Percentiles rank a stretch among this genome's conserved stretches.
Evolutionary conservation across 768 basidiomycete genomes (phyloP).

Genomic region (Mycena haematopus): DNA sequence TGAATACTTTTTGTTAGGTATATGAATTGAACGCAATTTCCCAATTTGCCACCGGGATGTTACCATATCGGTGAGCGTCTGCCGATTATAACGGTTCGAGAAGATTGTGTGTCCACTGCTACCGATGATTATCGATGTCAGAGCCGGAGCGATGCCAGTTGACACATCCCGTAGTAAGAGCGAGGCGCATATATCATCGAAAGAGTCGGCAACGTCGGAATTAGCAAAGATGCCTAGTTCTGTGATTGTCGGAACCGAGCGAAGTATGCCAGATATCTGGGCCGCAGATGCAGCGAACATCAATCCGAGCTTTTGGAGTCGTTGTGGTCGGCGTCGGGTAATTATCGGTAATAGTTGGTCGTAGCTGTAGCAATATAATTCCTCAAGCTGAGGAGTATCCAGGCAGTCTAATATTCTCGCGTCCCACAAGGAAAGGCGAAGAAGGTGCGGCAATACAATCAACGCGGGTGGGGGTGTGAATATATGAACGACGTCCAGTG

Average conservation of each 20-base stretch:
- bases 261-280: conserved; percentile 5
- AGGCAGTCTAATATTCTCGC: background rate
- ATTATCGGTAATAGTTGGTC: background rate
- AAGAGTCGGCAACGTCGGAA: background rate
- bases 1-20: background rate
- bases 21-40: background rate
- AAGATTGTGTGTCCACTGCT: background rate
- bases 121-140: background rate
- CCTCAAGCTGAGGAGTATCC: conserved; percentile 8
- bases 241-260: conserved; percentile 3
- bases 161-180: conserved; percentile 1
- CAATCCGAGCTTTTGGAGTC: conserved; percentile 6
- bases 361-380: conserved; percentile 3
- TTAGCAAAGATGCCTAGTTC: background rate
- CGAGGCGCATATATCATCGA: background rate
- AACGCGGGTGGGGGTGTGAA: background rate
- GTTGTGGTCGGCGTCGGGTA: background rate
- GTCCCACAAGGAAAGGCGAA: background rate
- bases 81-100: background rate
- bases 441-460: conserved; percentile 8
- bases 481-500: background rate
- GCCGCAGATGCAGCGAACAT: background rate
- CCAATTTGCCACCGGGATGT: conserved; percentile 10
- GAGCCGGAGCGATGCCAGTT: background rate
- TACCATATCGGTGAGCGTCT: background rate